Conservation (phyloP, 805 yeast species). For the Suhomyces faveliae region DNA sequence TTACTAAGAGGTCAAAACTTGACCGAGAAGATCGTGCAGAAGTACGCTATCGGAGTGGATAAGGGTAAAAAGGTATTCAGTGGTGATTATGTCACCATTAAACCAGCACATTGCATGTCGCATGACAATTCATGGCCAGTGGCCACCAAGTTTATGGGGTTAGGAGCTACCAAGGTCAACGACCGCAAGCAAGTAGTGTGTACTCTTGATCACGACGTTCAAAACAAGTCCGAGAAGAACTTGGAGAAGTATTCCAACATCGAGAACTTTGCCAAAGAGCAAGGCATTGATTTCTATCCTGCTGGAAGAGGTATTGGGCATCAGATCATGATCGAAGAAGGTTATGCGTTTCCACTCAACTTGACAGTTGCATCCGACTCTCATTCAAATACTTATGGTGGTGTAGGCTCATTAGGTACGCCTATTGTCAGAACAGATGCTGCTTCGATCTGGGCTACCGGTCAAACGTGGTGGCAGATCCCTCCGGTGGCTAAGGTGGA, state of each 20-base stretch:
- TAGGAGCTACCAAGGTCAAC: constrained; percentile 82
- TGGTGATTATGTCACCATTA: constrained; percentile 94
- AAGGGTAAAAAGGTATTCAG: constrained; percentile 71
- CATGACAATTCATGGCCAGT: constrained; percentile 99
- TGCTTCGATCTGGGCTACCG: constrained; percentile 99
- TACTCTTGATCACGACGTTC: constrained; percentile 97
- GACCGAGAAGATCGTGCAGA: constrained; percentile 94
- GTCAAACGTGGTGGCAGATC: constrained; percentile 99
- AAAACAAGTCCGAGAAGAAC: constrained; percentile 86
- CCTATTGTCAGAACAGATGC: constrained; percentile 99
- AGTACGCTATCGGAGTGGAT: constrained; percentile 83
- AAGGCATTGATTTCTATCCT: constrained; percentile 94
- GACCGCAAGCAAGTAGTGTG: constrained; percentile 91
- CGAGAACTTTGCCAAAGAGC: constrained; percentile 82
- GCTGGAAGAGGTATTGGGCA: constrained; percentile 99
- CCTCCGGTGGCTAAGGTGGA: constrained; percentile 98
- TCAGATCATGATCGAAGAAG: constrained; percentile 98
- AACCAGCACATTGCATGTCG: constrained; percentile 98
- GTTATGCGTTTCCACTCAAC: constrained; percentile 93
- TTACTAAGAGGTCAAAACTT: constrained; percentile 64
- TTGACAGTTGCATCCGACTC: constrained; percentile 96
- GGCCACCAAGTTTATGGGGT: constrained; percentile 91
- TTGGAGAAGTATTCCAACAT: constrained; percentile 84
- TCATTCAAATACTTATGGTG: constrained; percentile 97
- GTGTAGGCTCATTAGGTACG: constrained; percentile 92